Conservation (phyloP, 805 yeast genomes). For the Cyberlindnera maclurae region DNA sequence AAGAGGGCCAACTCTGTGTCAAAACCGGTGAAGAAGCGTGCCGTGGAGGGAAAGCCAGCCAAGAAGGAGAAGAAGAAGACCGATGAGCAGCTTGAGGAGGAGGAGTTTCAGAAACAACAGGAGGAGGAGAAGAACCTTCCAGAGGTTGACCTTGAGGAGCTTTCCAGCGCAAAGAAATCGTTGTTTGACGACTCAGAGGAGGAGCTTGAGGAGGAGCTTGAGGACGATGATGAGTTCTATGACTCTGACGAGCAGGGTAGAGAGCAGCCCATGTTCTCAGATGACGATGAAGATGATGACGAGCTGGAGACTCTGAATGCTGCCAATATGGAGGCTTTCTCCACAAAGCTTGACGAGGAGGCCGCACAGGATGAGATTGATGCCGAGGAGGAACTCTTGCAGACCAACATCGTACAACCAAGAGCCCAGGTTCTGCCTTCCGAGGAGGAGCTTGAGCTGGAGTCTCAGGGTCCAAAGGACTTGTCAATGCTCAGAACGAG, state of each 20-base stretch:
- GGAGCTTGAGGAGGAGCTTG: constrained; percentile 50
- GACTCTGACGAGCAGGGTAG: constrained; percentile 23
- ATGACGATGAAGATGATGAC: constrained; percentile 39
- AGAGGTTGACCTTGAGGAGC: constrained; percentile 60
- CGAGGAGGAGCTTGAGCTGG: constrained; percentile 48
- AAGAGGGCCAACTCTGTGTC: constrained; percentile 27
- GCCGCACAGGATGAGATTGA: constrained; percentile 54
- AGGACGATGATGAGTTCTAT: constrained; percentile 30
- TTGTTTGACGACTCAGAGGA: constrained; percentile 57
- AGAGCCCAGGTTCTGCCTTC: constrained; percentile 73
- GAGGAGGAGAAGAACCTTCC: constrained; percentile 46
- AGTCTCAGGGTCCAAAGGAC: constrained; percentile 56
- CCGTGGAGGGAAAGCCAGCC: constrained; percentile 11
- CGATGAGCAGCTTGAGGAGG: constrained; percentile 23
- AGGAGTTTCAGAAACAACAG: constrained; percentile 19
- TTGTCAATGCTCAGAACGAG: constrained; percentile 81
- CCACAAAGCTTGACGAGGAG: constrained; percentile 56
- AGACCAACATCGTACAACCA: constrained; percentile 55
- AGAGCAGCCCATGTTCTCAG: constrained; percentile 23
- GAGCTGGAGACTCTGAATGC: constrained; percentile 71
- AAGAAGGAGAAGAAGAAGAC: constrained; percentile 12
- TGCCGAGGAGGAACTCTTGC: constrained; percentile 54
- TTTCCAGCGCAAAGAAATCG: constrained; percentile 63
- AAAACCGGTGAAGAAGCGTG: constrained; percentile 21
- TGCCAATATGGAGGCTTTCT: constrained; percentile 75